A percentile compares a stretch with the other conserved stretches of the same genome.
Conservation (phyloP, 1,139 yeast species). For the Neolecta irregularis region DNA sequence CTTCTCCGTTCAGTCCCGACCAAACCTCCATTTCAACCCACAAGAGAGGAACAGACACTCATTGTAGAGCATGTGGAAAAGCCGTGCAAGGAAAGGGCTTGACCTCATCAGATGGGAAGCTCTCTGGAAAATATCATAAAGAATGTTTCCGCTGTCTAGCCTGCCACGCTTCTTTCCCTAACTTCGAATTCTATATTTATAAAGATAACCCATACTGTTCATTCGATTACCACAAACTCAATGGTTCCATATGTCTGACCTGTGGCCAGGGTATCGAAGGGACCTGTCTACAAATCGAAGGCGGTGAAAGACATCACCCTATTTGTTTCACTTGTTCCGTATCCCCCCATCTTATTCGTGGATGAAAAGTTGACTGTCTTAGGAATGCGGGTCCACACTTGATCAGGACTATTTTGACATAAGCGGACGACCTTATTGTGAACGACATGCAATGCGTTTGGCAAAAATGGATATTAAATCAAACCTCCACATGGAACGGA, state of each 20-base stretch:
- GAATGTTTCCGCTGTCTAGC: slow-evolving; percentile 2
- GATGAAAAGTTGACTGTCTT: background rate
- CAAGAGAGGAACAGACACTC: background rate
- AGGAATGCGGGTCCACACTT: background rate
- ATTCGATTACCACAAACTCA: slow-evolving; percentile 1
- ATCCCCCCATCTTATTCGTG: background rate
- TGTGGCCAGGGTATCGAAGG: slow-evolving; percentile 4
- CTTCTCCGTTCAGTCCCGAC: background rate
- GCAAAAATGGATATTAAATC: background rate
- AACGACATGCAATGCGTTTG: background rate
- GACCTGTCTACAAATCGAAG: slow-evolving; percentile 2
- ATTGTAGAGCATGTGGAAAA: slow-evolving; percentile 2
- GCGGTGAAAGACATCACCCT: slow-evolving; percentile 1
- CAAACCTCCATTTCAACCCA: background rate
- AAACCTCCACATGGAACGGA: background rate
- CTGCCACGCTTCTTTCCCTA: background rate
- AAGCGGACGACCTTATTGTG: slow-evolving; percentile 1
- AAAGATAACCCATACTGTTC: slow-evolving; percentile 2
- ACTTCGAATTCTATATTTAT: slow-evolving; percentile 1
- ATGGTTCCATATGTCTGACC: slow-evolving; percentile 1
- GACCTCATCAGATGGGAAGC: slow-evolving; percentile 3
- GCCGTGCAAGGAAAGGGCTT: slow-evolving; percentile 1
- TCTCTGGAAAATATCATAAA: slow-evolving; percentile 1
- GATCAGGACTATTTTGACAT: slow-evolving; percentile 3
- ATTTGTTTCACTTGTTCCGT: slow-evolving; percentile 1